phyloP scores from a whole-genome alignment of 179 eudicot genomes.

The Actinidia polygama region DNA sequence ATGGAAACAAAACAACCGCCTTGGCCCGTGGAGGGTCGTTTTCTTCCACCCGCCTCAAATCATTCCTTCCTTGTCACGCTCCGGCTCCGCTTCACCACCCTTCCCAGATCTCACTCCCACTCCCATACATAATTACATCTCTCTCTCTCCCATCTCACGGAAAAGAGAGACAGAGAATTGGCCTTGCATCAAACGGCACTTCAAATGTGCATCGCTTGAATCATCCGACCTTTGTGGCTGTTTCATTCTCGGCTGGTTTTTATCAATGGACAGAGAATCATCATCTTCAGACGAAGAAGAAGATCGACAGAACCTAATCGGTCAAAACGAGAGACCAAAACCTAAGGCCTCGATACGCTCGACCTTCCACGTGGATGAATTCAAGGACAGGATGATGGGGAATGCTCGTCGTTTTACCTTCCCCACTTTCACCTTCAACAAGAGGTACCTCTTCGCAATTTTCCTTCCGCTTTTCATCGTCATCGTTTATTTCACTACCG shows the following conservation, averaged over 20 bases:
- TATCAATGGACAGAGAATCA: slow-evolving; percentile 39
- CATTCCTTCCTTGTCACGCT: background rate
- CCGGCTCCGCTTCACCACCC: background rate
- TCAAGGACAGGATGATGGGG: background rate
- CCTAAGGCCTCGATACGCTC: slow-evolving; percentile 33
- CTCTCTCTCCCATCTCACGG: background rate
- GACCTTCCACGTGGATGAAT: slow-evolving; percentile 42
- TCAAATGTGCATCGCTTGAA: slow-evolving; percentile 1
- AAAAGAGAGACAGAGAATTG: background rate
- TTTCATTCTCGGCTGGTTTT: background rate
- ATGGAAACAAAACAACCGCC: too few relatives aligned
- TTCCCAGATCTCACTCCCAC: background rate
- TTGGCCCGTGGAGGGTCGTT: background rate
- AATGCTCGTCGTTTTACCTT: slow-evolving; percentile 16
- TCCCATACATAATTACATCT: background rate
- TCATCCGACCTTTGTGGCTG: too few relatives aligned
- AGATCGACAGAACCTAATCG: slow-evolving; percentile 46
- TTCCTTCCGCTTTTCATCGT: slow-evolving; percentile 54
- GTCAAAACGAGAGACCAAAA: slow-evolving; percentile 34
- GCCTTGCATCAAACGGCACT: too few relatives aligned
- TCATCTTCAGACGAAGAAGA: slow-evolving; percentile 59
- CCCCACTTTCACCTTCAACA: slow-evolving; percentile 38
- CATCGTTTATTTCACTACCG: slow-evolving; percentile 56
- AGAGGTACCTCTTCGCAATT: slow-evolving; percentile 61
- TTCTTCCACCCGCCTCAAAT: background rate